Evolutionary conservation across 345 rosid genomes (phyloP).

Genomic region (Melaleuca alternifolia): DNA sequence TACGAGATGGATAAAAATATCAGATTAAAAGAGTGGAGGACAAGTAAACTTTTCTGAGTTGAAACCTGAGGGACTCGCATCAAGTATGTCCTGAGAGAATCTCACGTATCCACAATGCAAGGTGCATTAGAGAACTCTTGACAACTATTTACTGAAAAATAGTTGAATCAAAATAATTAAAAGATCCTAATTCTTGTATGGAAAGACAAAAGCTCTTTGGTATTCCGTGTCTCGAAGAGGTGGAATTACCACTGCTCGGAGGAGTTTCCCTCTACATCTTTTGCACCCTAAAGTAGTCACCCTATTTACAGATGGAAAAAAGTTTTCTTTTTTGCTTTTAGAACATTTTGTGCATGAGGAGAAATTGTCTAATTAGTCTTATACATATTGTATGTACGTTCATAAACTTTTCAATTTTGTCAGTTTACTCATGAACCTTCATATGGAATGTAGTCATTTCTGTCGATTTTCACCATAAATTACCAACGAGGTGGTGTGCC

Average conservation of each 20-base stretch:
- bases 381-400: neutral
- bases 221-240: neutral
- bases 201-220: neutral
- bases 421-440: neutral
- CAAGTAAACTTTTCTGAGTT: neutral
- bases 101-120: neutral
- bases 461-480: too few relatives aligned
- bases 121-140: neutral
- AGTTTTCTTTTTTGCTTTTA: neutral
- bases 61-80: neutral
- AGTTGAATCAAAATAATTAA: neutral
- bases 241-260: neutral
- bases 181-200: neutral
- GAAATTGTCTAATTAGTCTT: neutral
- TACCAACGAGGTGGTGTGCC: neutral
- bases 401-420: too few relatives aligned
- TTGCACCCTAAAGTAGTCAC: neutral
- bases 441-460: rapidly evolving
- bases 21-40: neutral
- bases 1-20: neutral
- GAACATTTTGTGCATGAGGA: neutral
- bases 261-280: neutral
- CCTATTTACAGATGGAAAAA: neutral
- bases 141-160: neutral
- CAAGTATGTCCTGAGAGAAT: neutral